Evolutionary conservation across 768 basidiomycete genomes (phyloP), one percentile per base, ranked within the genome.

Genomic region (Mycena sanguinolenta): DNA sequence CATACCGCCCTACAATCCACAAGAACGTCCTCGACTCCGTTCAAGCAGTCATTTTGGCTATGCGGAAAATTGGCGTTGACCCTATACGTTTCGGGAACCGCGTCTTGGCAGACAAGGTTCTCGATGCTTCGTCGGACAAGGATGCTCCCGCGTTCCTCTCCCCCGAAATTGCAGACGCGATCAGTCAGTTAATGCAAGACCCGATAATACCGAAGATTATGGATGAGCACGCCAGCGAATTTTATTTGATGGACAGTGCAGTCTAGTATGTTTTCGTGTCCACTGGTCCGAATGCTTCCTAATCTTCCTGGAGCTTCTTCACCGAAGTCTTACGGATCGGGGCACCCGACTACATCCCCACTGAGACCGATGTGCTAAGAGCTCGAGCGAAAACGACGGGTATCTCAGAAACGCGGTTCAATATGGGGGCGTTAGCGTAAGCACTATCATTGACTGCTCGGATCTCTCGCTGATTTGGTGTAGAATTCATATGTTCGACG

Each of bases 231-330:
- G 82, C 84, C 25, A 89, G 84, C 77, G 91, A 96, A 63, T 97
- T 97, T 75, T 97, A 97, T 77, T 84, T 98, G 17, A 97, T 97
- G 95, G 97, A 98, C 77, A 94, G 90, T n/a, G 97, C 97, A 0
- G 85, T 86, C 52, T 97, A 97, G 94, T 95, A 28, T 12, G 27
- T 49, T 38, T 38, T 27, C 32, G 7, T 30, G n/a, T 60, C 36
- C 30, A 32, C 36, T 10, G 34, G 21, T 52, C 23, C 58, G 3
- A 58, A 13, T 30, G 39, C 0, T 34, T 57, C 27, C 25, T 58
- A 27, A 73, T 44, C 28, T 19, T 12, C 14, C 49, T 23, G 13
- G 69, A 96, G 94, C 80, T 98, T 98, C 82, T 97, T 98, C 81
- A 85, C 86, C 14, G 90, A 95, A 62, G 92, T 96, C 13, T 81